Evolutionary conservation across 805 yeast species (phyloP).

Genomic region (Kuraishia capsulata): DNA sequence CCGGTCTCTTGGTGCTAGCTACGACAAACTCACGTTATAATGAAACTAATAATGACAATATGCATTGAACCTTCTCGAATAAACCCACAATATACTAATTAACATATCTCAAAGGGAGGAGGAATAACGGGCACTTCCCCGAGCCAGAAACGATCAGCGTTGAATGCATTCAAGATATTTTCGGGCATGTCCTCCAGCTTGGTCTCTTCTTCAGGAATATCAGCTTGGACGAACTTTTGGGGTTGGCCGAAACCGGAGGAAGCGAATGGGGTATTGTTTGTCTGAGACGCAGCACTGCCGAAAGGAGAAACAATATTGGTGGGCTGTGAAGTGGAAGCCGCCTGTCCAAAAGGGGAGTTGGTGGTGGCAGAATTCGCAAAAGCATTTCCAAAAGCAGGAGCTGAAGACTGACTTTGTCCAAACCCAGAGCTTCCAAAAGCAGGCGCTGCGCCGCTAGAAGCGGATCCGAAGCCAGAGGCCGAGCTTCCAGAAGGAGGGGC

Average conservation of each 20-base stretch:
- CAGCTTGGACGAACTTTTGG: not conserved
- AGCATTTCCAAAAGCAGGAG: too few species aligned
- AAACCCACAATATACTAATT: not conserved
- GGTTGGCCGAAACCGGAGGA: not conserved
- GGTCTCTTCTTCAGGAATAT: not conserved
- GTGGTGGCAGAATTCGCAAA: too few species aligned
- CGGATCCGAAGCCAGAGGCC: not conserved
- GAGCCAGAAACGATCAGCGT: constrained; percentile 1
- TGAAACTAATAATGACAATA: too few species aligned
- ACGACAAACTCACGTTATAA: too few species aligned
- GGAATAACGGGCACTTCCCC: constrained; percentile 3
- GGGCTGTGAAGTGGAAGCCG: not conserved
- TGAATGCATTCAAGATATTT: not conserved
- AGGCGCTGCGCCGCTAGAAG: not conserved
- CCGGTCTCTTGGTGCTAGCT: too few species aligned
- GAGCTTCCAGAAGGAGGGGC: not conserved
- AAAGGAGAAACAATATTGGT: not conserved
- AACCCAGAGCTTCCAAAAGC: not conserved
- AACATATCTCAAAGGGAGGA: constrained; percentile 3
- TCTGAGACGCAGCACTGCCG: not conserved
- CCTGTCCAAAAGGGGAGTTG: too few species aligned
- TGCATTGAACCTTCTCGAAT: too few species aligned
- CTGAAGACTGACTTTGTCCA: too few species aligned
- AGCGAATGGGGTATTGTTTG: not conserved
- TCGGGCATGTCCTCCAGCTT: constrained; percentile 1